Base-by-base conservation (phyloP, 768 basidiomycete genomes). In the Lactarius vividus region DNA sequence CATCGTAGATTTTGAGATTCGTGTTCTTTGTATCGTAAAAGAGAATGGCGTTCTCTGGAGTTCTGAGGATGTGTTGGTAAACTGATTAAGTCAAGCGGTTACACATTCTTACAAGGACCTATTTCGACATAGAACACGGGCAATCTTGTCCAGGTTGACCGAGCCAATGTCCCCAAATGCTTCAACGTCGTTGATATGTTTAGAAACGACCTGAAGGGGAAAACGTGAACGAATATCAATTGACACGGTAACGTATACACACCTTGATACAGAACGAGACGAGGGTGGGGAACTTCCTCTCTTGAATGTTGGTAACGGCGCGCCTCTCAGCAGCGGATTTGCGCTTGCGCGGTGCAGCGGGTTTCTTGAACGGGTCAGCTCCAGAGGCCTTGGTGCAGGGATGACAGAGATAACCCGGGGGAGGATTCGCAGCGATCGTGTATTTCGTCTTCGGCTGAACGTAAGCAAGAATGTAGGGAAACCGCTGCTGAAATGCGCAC, bases 131-230 rank as follows among this genome's bases (percentile, higher is more conserved):
- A 97, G 79, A 4, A 92, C 88, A 74, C 88, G 92, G 16, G 90
- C 84, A 56, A 98, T 90, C 49, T 88, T 85, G 65, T 95, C 88
- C 80, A 94, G 80, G 73, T 96, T 98, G 75, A 92, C 75, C 1
- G 84, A 71, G 0, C 95, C 94, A 59, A 98, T 91, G 72, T 96
- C 89, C 0, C 96, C 96, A 18, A 96, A 77, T 0, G 89, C 88
- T 68, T 94, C 92, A 7, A 98, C 88, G 70, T 96, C 92, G 63
- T 94, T 84, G 63, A 98, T 96, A 73, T 93, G 86, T 64, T 85
- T 84, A 20, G 90, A 88, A 63, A 98, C 87, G 28, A 97, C 78
- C 91, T 95, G 63, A n/a, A 61, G 57, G 57, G 1, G n/a, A 33
- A 29, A 59, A 6, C 15, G 29, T 33, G 37, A 59, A 16, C 4